Base-by-base conservation (phyloP, 345 rosid species). In the Garcia nutans region DNA sequence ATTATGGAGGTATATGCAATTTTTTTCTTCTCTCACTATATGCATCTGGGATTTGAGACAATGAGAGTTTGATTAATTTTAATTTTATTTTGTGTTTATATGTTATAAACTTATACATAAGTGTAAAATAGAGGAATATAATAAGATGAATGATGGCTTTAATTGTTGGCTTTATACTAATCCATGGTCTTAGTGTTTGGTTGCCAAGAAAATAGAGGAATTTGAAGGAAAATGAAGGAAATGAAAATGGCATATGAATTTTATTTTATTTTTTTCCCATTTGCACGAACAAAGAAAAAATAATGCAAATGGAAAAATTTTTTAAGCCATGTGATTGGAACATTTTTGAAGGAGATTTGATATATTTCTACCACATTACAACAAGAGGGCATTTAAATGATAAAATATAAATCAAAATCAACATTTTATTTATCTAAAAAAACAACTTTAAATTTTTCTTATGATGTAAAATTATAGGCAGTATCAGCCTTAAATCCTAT, bases 1-100 rank as follows among this genome's bases (percentile, higher is more conserved):
- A 91, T 13, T 85, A 85, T 75, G 84, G 90, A 87, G 98, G 98
- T 92, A 5, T 31, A 54, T 17, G 3, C 7, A 22, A n/a, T 49
- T 24, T 41, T 1, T 60, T 6, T 74, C n/a, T n/a, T 16, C 37
- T 33, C 37, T 8, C 8, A 9, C 20, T 8, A 11, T 16, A 26
- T 28, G 2, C 44, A n/a, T n/a, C n/a, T n/a, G 8, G 41, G 24
- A 23, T 13, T 66, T 66, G 23, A 11, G 49, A 22, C 12, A 44
- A 66, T 44, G 70, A 66, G 54, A 45, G 24, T 66, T 28, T 52
- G 6, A 15, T 50, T 70, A 54, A 68, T 23, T 47, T 10, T 61
- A 12, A 15, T 26, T 61, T 61, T 24, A 2, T 61, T 61, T 23
- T 10, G 16, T 1, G 65, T 61, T 45, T 60, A 10, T 7, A 19